Percentiles rank a stretch among this genome's conserved stretches.
Evolutionary conservation across 2,329 filamentous ascomycete species (phyloP).

Genomic region (Fusarium incarnatum): DNA sequence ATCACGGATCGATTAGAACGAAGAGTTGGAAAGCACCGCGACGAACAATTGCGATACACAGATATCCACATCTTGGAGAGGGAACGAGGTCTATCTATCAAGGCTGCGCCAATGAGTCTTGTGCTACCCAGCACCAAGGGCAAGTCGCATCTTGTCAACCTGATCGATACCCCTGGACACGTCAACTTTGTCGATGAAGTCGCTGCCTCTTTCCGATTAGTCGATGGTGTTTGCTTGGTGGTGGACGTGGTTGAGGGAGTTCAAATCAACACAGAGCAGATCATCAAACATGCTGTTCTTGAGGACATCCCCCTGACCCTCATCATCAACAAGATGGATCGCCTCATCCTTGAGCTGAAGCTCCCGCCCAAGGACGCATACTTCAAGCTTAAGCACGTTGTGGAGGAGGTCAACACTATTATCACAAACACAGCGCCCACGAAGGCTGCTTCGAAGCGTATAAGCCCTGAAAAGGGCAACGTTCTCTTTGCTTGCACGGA

Average conservation of each 20-base stretch:
- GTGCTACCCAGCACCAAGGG: constrained; percentile 88
- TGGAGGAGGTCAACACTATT: constrained; percentile 96
- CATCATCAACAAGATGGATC: constrained; percentile 97
- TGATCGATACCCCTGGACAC: constrained; percentile 95
- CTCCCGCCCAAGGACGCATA: constrained; percentile 95
- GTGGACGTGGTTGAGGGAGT: constrained; percentile 99
- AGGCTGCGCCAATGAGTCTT: constrained; percentile 93
- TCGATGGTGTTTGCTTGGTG: constrained; percentile 91
- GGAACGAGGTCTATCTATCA: constrained; percentile 90
- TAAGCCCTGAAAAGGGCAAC: constrained; percentile 97
- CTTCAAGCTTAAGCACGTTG: constrained; percentile 98
- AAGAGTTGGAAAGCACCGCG: constrained; percentile 81
- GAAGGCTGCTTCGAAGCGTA: constrained; percentile 78
- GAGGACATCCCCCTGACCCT: constrained; percentile 90
- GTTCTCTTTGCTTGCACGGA: constrained; percentile 95
- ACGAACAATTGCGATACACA: constrained; percentile 94
- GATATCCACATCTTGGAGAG: constrained; percentile 91
- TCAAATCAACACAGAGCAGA: constrained; percentile 96
- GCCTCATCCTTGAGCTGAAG: constrained; percentile 92
- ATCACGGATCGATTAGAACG: constrained; percentile 82
- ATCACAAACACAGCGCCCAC: constrained; percentile 90
- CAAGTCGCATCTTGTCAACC: constrained; percentile 95
- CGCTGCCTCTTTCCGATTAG: constrained; percentile 85
- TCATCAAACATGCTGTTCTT: constrained; percentile 94
- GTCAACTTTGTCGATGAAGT: constrained; percentile 99